Evolutionary conservation across 139 green algal genomes (phyloP).

Genomic region (Desmodesmus armatus): DNA sequence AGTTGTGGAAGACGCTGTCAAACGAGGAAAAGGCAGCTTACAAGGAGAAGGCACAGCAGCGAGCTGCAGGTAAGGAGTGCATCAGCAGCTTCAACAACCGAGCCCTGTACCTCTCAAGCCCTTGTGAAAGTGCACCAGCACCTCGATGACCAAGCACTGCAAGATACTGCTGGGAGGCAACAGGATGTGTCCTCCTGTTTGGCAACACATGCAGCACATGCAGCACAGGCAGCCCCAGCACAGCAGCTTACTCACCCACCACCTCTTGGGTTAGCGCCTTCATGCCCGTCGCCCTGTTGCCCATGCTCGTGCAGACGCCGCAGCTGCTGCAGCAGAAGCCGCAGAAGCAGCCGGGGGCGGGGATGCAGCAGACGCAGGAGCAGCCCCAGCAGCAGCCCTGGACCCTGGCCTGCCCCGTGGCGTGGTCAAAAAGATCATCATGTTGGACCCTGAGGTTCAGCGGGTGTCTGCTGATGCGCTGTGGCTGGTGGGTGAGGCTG

Average conservation of each 20-base stretch:
- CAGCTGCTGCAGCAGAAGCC: slow-evolving; percentile 27
- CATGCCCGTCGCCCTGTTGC: neutral
- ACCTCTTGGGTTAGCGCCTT: neutral
- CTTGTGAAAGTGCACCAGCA: too few relatives aligned
- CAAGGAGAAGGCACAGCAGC: slow-evolving; percentile 51
- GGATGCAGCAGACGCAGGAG: slow-evolving; percentile 7
- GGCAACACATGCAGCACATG: neutral
- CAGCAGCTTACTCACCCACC: neutral
- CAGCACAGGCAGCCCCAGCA: neutral
- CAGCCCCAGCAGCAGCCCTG: neutral
- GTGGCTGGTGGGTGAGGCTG: slow-evolving; percentile 55
- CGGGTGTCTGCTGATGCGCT: slow-evolving; percentile 63
- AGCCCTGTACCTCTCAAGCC: too few relatives aligned
- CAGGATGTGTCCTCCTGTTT: too few relatives aligned
- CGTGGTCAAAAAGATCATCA: slow-evolving; percentile 72
- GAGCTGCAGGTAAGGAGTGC: slow-evolving; percentile 2
- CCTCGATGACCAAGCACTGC: too few relatives aligned
- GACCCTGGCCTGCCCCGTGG: slow-evolving; percentile 62
- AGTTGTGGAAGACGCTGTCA: slow-evolving; percentile 65
- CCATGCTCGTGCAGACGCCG: neutral
- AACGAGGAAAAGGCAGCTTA: slow-evolving; percentile 72
- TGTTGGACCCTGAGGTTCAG: slow-evolving; percentile 64
- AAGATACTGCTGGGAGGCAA: too few relatives aligned
- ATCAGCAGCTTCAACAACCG: too few relatives aligned
- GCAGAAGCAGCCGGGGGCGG: neutral